Conservation (phyloP, 768 basidiomycete species). For the Auricularia cornea region DNA sequence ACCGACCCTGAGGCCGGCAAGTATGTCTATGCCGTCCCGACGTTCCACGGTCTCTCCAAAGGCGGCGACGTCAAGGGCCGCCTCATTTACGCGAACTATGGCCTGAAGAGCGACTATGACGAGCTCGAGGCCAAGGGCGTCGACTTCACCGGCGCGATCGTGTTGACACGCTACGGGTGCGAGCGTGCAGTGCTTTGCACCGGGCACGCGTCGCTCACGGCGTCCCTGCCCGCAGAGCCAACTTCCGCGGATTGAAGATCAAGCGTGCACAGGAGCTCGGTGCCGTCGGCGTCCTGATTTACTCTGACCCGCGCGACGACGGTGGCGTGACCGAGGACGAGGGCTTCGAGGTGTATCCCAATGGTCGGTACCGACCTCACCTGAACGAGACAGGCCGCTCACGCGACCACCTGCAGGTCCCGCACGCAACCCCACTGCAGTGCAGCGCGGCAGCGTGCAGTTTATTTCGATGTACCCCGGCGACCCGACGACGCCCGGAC, state of each 20-base stretch:
- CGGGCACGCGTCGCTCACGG: background rate
- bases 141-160: constrained; percentile 69
- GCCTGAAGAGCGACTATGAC: constrained; percentile 65
- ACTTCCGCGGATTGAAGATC: constrained; percentile 83
- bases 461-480: constrained; percentile 60
- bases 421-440: constrained; percentile 73
- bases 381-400: no score
- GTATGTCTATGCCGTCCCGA: constrained; percentile 56
- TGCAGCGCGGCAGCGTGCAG: constrained; percentile 81
- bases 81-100: constrained; percentile 74
- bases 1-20: constrained; percentile 65
- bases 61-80: constrained; percentile 67
- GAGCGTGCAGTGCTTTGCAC: background rate
- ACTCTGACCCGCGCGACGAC: constrained; percentile 81
- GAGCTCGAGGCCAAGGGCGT: constrained; percentile 45
- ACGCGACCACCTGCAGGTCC: constrained; percentile 57
- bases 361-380: background rate
- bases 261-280: constrained; percentile 79
- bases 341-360: constrained; percentile 51
- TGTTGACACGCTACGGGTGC: constrained; percentile 64
- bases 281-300: constrained; percentile 70
- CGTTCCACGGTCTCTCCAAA: constrained; percentile 83
- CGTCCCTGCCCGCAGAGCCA: constrained; percentile 19
- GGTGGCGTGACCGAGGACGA: constrained; percentile 69
- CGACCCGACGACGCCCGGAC: constrained; percentile 81